These are phyloP conservation scores for Trichophyton rubrum DNA, from an alignment of 2,329 filamentous ascomycete species.

Conservation along the genomic window DNA sequence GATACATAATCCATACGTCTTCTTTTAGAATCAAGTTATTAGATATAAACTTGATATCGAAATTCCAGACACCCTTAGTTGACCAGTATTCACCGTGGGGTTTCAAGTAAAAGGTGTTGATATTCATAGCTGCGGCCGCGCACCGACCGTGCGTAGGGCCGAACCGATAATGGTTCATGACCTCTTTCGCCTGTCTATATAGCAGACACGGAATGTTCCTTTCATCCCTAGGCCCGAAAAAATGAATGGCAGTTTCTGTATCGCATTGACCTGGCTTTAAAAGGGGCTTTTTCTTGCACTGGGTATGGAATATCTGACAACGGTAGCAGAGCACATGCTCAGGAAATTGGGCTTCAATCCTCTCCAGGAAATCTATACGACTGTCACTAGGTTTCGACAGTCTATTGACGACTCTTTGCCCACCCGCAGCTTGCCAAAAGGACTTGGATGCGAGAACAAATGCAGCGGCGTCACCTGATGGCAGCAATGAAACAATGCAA, in stretches of 20 bases:
- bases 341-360: not conserved
- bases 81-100: no score
- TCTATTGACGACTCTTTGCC: not conserved
- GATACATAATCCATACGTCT: not conserved
- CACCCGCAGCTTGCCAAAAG: not conserved
- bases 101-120: not conserved
- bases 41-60: not conserved
- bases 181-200: not conserved
- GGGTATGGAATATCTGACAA: not conserved
- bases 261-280: not conserved
- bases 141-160: not conserved
- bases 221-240: not conserved
- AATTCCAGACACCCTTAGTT: not conserved
- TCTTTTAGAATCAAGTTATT: not conserved
- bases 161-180: not conserved
- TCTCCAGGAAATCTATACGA: not conserved
- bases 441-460: not conserved
- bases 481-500: not conserved
- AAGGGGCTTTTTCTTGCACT: not conserved
- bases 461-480: not conserved
- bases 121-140: not conserved
- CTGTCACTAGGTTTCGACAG: not conserved
- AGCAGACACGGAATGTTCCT: not conserved
- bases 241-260: not conserved
- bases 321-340: not conserved